A percentile compares a stretch with the other conserved stretches of the same genome.
Conservation (phyloP, 2,329 filamentous ascomycete species). For the Ceratocystis alfenasii region DNA sequence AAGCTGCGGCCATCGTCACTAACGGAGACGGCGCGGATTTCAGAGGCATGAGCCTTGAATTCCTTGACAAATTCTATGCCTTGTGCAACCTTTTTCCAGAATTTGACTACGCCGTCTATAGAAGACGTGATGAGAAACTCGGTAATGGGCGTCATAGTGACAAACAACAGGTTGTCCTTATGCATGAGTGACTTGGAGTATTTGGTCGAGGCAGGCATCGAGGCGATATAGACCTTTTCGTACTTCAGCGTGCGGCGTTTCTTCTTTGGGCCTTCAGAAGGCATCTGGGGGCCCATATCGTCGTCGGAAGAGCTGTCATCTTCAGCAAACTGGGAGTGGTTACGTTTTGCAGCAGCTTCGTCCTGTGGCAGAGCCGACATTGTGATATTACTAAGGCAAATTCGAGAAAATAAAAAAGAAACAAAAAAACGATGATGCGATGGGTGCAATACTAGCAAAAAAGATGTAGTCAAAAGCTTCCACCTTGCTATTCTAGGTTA, state of each 20-base stretch:
- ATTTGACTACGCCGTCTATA: constrained; percentile 91
- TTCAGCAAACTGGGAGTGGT: constrained; percentile 39
- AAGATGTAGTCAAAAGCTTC: not conserved
- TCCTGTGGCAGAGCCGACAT: constrained; percentile 15
- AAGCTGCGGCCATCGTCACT: constrained; percentile 88
- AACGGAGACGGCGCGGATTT: constrained; percentile 70
- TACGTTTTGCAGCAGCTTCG: constrained; percentile 33
- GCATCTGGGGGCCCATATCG: constrained; percentile 86
- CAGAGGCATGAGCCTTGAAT: constrained; percentile 79
- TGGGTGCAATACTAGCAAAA: not conserved
- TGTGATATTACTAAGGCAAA: not conserved
- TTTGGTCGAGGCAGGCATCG: constrained; percentile 64
- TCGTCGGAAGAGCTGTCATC: constrained; percentile 64
- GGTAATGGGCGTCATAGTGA: constrained; percentile 77
- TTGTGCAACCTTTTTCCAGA: constrained; percentile 91
- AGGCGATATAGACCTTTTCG: constrained; percentile 88
- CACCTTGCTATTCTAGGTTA: constrained; percentile 4
- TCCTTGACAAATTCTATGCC: constrained; percentile 98
- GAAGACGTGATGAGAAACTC: constrained; percentile 95
- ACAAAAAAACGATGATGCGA: not conserved
- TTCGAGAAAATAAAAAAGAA: not conserved
- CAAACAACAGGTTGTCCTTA: constrained; percentile 82
- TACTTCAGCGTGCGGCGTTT: constrained; percentile 83
- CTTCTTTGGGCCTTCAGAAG: constrained; percentile 70
- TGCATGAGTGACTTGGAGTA: constrained; percentile 98